phyloP scores from a whole-genome alignment of 352 stramenopile species.

The Globisporangium okanoganense region DNA sequence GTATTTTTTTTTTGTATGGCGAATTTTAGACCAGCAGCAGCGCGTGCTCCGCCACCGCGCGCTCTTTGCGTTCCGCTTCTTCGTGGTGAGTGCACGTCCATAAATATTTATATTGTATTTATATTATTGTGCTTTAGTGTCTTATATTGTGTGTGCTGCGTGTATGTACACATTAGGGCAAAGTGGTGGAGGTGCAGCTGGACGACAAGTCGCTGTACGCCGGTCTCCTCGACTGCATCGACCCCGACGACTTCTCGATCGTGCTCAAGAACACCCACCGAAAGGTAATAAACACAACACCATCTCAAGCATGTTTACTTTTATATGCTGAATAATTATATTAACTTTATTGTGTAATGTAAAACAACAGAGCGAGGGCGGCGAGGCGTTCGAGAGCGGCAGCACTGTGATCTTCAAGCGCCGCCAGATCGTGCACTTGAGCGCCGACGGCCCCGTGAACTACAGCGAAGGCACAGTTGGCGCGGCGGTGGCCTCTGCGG shows the following conservation, averaged over 20 bases:
- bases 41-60: constrained; percentile 70
- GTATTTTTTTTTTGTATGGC: neutral
- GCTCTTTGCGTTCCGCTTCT: constrained; percentile 78
- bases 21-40: constrained; percentile 46
- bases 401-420: constrained; percentile 77
- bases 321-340: neutral
- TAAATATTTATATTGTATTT: neutral
- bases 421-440: constrained; percentile 58
- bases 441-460: constrained; percentile 52
- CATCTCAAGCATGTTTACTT: neutral
- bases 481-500: constrained; percentile 10
- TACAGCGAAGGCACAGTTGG: constrained; percentile 50
- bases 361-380: constrained; percentile 18
- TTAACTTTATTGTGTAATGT: neutral
- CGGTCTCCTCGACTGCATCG: constrained; percentile 75
- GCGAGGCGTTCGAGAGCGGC: constrained; percentile 60
- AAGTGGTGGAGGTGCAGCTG: constrained; percentile 67
- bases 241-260: constrained; percentile 80
- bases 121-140: neutral
- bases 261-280: constrained; percentile 77
- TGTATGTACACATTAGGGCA: constrained; percentile 27
- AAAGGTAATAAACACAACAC: constrained; percentile 18
- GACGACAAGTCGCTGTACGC: constrained; percentile 57
- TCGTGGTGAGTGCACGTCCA: constrained; percentile 31
- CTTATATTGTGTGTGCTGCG: neutral